Evolutionary conservation across 768 basidiomycete species (phyloP).

Genomic region (Leccinum imitatum): DNA sequence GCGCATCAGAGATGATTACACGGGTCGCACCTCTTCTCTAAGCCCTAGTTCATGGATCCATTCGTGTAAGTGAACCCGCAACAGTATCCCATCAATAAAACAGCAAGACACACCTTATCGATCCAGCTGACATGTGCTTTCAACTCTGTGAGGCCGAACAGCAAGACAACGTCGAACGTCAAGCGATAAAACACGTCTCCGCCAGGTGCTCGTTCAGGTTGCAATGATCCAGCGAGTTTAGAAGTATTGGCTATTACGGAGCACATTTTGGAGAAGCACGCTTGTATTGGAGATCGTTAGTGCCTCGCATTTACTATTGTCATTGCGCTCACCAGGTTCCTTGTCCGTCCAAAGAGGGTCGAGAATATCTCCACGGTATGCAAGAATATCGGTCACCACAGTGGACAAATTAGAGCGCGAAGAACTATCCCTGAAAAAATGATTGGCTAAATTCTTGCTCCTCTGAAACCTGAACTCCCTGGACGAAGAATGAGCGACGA

Average conservation of each 20-base stretch:
- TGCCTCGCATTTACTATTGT: neutral
- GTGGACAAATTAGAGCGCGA: no score
- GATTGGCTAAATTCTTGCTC: no score
- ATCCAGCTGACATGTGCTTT: slow-evolving; percentile 46
- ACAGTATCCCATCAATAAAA: neutral
- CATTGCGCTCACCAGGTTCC: slow-evolving; percentile 12
- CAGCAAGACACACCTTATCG: slow-evolving; percentile 22
- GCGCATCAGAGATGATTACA: neutral
- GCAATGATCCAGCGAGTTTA: neutral
- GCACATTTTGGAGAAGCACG: slow-evolving; percentile 14
- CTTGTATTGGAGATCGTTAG: slow-evolving; percentile 3
- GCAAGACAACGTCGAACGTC: slow-evolving; percentile 35
- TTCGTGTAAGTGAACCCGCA: neutral
- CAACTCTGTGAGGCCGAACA: slow-evolving; percentile 44
- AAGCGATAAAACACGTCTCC: slow-evolving; percentile 15
- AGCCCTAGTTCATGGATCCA: slow-evolving; percentile 5
- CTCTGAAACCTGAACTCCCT: no score
- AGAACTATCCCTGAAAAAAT: no score
- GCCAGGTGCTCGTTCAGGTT: neutral
- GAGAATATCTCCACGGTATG: slow-evolving; percentile 12
- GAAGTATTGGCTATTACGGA: slow-evolving; percentile 13
- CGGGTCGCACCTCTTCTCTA: slow-evolving; percentile 14
- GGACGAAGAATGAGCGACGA: no score
- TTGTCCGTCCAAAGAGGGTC: slow-evolving; percentile 16
- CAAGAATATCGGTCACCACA: slow-evolving; percentile 8